Evolutionary conservation across 2,329 filamentous ascomycete species (phyloP).

Genomic region (Trichoderma hamatum): DNA sequence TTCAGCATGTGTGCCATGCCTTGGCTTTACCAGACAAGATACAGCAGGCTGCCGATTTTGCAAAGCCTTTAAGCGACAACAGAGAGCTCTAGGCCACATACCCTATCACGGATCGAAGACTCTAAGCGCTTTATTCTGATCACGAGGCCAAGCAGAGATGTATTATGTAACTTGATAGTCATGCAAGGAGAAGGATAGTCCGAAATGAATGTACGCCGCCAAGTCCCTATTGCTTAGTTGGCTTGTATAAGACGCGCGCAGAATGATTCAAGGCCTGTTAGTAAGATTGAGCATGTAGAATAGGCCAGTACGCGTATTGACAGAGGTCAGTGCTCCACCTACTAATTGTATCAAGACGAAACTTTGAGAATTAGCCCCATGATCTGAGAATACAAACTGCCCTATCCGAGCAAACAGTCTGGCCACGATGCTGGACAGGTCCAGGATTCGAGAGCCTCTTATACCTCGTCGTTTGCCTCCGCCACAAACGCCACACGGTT

Average conservation of each 20-base stretch:
- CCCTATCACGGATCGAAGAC: neutral
- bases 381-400: neutral
- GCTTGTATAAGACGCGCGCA: neutral
- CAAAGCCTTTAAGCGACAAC: too few species aligned
- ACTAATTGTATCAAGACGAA: neutral
- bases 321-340: neutral
- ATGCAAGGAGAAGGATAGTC: neutral
- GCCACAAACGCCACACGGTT: constrained; percentile 18
- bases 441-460: neutral
- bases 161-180: neutral
- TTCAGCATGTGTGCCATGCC: too few species aligned
- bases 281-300: neutral
- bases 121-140: too few species aligned
- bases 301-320: neutral
- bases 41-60: too few species aligned
- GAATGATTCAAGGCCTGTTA: neutral
- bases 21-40: too few species aligned
- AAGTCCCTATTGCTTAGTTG: neutral
- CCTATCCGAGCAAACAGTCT: neutral
- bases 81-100: too few species aligned
- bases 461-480: neutral
- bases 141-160: neutral
- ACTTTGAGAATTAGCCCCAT: neutral
- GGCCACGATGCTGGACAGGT: neutral
- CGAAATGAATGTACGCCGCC: neutral